Base-by-base conservation (phyloP, 75 land plant species). In the Selaginella moellendorffii region DNA sequence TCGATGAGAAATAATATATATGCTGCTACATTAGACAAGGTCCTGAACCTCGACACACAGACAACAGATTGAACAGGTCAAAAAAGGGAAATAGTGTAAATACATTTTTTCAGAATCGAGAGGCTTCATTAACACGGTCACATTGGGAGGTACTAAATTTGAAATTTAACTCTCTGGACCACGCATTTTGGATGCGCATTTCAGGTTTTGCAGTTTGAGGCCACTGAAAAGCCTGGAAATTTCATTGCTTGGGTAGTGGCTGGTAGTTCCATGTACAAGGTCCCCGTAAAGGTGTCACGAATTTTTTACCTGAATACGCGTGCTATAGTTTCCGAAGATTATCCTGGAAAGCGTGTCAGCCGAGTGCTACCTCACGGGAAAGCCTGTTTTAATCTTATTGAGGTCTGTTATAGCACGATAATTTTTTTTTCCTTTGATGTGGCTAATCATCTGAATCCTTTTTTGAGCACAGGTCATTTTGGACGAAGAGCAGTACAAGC, bases 101-200 rank as follows among this genome's bases (percentile, higher is more conserved):
- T 67, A 78, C 88, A 52, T 86, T 76, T 66, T 89, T 95, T 61
- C 76, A 77, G 69, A 85, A 67, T 56, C 82, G 80, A 25, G 90
- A 84, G 30, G 67, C 75, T 28, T 68, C 80, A 26, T 73, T 95
- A 20, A 31, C 76, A 12, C 72, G 72, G 12, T 75, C 76, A 25
- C 82, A 85, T 56, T 95, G 96, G 99, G 86, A 95, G 96, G 99
- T n/a, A n/a, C n/a, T n/a, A n/a, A n/a, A n/a, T n/a, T n/a, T n/a
- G n/a, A n/a, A n/a, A n/a, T n/a, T n/a, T n/a, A n/a, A n/a, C n/a
- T n/a, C n/a, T n/a, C n/a, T n/a, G n/a, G n/a, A n/a, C n/a, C n/a
- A n/a, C 5, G 5, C 46, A 14, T 36, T 36, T 36, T 36, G 46
- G 5, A 5, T 36, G 10, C 14, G 5, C 46, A 5, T 36, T 36